A percentile compares a stretch with the other conserved stretches of the same genome.
Conservation (phyloP, 1,284 basidiomycete species). For the Fomitopsis schrenkii region DNA sequence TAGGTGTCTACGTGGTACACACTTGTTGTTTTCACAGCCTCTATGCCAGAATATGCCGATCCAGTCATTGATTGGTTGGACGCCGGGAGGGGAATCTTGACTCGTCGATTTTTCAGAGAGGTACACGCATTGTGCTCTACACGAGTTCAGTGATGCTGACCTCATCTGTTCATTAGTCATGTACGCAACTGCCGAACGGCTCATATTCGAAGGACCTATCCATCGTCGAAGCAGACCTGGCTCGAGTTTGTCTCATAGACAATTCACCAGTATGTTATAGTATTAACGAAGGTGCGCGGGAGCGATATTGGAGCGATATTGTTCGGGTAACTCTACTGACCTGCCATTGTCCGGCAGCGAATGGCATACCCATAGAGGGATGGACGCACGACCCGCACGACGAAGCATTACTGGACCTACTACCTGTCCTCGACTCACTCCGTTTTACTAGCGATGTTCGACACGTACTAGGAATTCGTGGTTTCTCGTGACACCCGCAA, state of each 20-base stretch:
- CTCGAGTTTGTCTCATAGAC: slow-evolving; percentile 91
- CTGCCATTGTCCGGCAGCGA: slow-evolving; percentile 44
- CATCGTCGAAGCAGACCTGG: slow-evolving; percentile 85
- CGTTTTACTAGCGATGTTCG: slow-evolving; percentile 96
- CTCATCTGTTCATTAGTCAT: slow-evolving; percentile 55
- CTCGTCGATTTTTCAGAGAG: slow-evolving; percentile 88
- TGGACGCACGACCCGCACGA: slow-evolving; percentile 98
- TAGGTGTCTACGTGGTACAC: slow-evolving; percentile 99
- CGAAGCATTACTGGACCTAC: slow-evolving; percentile 91
- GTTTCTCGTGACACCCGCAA: slow-evolving; percentile 36
- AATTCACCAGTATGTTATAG: slow-evolving; percentile 95
- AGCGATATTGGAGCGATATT: background rate
- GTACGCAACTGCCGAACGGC: slow-evolving; percentile 87
- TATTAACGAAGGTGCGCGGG: slow-evolving; percentile 80
- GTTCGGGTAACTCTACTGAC: background rate
- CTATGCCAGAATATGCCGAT: slow-evolving; percentile 98
- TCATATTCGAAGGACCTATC: slow-evolving; percentile 94
- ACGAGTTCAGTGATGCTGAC: slow-evolving; percentile 5
- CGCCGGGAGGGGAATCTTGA: slow-evolving; percentile 87
- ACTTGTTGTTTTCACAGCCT: slow-evolving; percentile 97
- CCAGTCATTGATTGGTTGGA: slow-evolving; percentile 99
- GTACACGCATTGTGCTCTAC: slow-evolving; percentile 37
- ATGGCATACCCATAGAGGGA: slow-evolving; percentile 98
- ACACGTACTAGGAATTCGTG: slow-evolving; percentile 84
- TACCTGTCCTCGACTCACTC: slow-evolving; percentile 93